Base-by-base conservation (phyloP, 768 basidiomycete species). In the Lenzites betulinus region DNA sequence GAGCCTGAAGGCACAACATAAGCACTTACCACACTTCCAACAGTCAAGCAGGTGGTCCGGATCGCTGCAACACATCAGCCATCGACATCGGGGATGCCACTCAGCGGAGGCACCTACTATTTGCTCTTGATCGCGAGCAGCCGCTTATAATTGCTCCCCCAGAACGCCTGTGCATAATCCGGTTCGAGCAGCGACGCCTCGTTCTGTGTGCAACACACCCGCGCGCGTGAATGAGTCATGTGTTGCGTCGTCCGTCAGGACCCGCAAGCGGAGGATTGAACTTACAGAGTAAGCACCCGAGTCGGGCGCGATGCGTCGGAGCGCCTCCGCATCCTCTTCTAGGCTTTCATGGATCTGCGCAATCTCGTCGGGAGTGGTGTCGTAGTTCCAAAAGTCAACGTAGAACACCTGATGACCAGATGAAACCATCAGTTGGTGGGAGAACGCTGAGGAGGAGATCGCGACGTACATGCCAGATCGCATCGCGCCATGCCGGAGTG, bases 1-100 rank as follows among this genome's bases (percentile, higher is more conserved):
- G 41, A 18, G 20, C 16, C 3, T 8, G 20, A 44, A 22, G 16
- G 20, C 41, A 5, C 6, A 42, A 20, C 43, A 44, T 8, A 44
- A 13, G n/a, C n/a, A 55, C 54, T 25, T 36, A 56, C 54, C 54
- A 18, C 54, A 56, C 28, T 56, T 46, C 54, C 54, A 56, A 43
- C 54, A 56, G 22, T 56, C 54, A 1, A 56, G 43, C 47, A 56
- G 33, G 36, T 56, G 54, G 36, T 56, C 54, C 30, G 54, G 54
- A 30, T 56, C 54, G 35, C 54, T 56, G 28, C 1, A 3, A 28
- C 5, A n/a, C 7, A 20, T 33, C 30, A 33, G 30, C 11, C 25
- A 25, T 9, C 7, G 25, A 38, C 43, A 13, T 25, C 44, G 8
- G 2, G 6, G 11, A 4, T 25, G 22, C 15, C 23, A 18, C 25